Evolutionary conservation across 352 stramenopile species (phyloP), one percentile per base, ranked within the genome.

Genomic region (Phytophthora pluvialis): DNA sequence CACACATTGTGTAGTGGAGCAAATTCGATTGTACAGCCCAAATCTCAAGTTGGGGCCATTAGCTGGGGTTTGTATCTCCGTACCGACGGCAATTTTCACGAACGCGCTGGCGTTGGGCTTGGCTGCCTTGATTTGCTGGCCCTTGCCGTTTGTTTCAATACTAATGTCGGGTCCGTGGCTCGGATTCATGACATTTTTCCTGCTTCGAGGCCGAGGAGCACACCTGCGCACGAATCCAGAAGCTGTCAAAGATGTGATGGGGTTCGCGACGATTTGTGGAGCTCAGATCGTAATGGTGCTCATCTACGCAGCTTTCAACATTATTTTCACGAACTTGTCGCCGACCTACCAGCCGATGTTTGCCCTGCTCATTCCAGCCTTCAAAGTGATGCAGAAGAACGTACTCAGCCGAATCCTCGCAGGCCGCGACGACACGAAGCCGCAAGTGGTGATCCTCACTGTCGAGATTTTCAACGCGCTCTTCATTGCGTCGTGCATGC

Each of bases 361-460:
- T 16, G 58, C 78, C 1, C 29, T 86, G 8, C 2, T 86, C 4
- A 58, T 86, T 0, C 76, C 79, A 2, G 28, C 63, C 0, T 63
- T 84, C 26, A 88, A 86, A 48, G 49, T 84, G 13, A 16, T 56
- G 6, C 49, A 68, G 38, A 86, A 79, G 47, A 83, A 86, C 49
- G 58, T 67, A 9, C 13, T 63, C 0, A 67, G 49, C 5, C 57
- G 64, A 3, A 54, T 72, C 16, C 64, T 72, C 1, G 31, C 42
- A 13, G 64, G 57, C 3, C 35, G 29, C 1, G 64, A 72, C 10
- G 64, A 72, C 11, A 59, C 43, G 0, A 72, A 72, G 31, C 64
- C 57, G 0, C 64, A 72, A 47, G 33, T 72, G 1, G 32, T 77
- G 8, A 64, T 72, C 11, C 54, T 77, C 8, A 73, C 70, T 8